Base-by-base conservation (phyloP, 257 asterid species). In the Agastache rugosa region DNA sequence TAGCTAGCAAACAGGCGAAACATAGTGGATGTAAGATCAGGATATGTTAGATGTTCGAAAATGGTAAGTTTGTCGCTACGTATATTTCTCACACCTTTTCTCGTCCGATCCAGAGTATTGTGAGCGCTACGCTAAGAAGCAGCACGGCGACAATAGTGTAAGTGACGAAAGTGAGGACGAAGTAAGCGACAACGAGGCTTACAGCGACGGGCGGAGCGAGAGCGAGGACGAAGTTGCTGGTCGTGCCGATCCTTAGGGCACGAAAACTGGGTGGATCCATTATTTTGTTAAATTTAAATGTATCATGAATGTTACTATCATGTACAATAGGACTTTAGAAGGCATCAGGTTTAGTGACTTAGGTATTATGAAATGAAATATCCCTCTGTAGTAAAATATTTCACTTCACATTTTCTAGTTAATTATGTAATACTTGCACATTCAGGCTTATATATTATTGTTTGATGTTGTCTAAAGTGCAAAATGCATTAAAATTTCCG, bases 111-210 rank as follows among this genome's bases (percentile, higher is more conserved):
- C 88, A 92, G 97, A 92, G 83, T 90, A 90, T 44, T 90, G 96
- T 11, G 94, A 93, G 23, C 93, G 88, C 29, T 89, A 93, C 15
- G 96, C 97, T 1, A 93, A 90, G 96, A 85, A 85, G 87, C 91
- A 88, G 78, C 81, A 83, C 69, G 61, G 77, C 2, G 77, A 69
- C 11, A 83, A 82, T 63, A 77, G 71, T 17, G 64, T 64, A 55
- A 78, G 77, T 31, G 85, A 86, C 22, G 83, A 75, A 29, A 80
- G 83, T 37, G 87, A 78, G 0, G 89, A 88, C 1, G 96, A 90
- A 71, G 89, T 72, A 14, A 89, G 94, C 1, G 96, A 90, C 19
- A 86, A 80, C 2, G 94, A 82, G 74, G 85, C 80, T 17, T 79
- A 80, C 71, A 90, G 91, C 29, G 87, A 88, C 29, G 96, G 95